A percentile compares a stretch with the other conserved stretches of the same genome.
Conservation (phyloP, 2,329 filamentous ascomycete species). For the Ophiocordyceps camponoti-floridani region DNA sequence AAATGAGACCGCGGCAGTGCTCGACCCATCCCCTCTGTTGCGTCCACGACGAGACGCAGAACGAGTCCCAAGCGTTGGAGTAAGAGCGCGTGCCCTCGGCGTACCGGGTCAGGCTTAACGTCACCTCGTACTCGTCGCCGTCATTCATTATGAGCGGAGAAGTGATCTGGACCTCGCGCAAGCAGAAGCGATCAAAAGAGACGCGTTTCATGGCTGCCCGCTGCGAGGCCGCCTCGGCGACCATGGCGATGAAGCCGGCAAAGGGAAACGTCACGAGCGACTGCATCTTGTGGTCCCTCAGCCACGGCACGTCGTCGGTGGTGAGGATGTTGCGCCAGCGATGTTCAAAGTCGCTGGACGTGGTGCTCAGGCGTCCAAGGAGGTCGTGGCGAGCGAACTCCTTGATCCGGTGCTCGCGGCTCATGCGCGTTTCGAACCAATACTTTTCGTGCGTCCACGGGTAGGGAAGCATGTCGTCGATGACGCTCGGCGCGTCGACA, state of each 20-base stretch:
- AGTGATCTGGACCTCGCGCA: slow-evolving; percentile 10
- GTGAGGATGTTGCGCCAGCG: slow-evolving; percentile 30
- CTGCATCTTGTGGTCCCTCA: slow-evolving; percentile 39
- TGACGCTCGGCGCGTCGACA: slow-evolving; percentile 7
- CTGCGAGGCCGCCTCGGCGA: slow-evolving; percentile 25
- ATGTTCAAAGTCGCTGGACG: slow-evolving; percentile 25
- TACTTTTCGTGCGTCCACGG: slow-evolving; percentile 28
- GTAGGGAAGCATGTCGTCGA: slow-evolving; percentile 27
- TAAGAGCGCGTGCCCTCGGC: slow-evolving; percentile 11
- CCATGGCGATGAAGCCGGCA: slow-evolving; percentile 33
- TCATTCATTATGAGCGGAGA: slow-evolving; percentile 11
- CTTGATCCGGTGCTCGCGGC: slow-evolving; percentile 21
- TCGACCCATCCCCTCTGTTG: slow-evolving; percentile 35
- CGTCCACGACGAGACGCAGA: slow-evolving; percentile 35
- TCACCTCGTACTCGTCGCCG: slow-evolving; percentile 8
- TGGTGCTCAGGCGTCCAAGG: slow-evolving; percentile 24
- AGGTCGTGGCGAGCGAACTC: slow-evolving; percentile 23
- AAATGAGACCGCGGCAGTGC: slow-evolving; percentile 36
- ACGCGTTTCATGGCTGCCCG: slow-evolving; percentile 8
- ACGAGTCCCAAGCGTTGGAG: slow-evolving; percentile 34
- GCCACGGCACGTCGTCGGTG: slow-evolving; percentile 34
- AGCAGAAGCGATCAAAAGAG: slow-evolving; percentile 4
- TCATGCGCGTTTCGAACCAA: slow-evolving; percentile 28
- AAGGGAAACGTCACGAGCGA: slow-evolving; percentile 36
- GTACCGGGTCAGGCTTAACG: slow-evolving; percentile 9